These are phyloP conservation scores for Parvularia atlantis DNA, from an alignment of 78 protist species.

Conservation along the genomic window DNA sequence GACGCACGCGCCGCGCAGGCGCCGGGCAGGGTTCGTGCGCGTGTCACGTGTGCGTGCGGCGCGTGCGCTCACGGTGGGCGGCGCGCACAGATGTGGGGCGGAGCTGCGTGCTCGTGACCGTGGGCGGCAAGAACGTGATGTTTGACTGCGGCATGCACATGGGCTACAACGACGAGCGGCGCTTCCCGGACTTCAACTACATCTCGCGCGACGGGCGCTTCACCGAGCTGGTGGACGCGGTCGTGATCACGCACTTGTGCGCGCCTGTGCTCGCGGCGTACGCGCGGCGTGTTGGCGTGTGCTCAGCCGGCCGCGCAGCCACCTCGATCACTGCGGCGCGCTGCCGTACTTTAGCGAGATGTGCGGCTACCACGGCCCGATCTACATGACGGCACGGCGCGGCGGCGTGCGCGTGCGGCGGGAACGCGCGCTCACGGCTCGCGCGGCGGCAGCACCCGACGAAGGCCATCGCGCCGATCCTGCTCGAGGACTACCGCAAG, in stretches of 20 bases:
- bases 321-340: constrained; percentile 95
- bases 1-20: constrained; percentile 21
- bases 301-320: constrained; percentile 31
- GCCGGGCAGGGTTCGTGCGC: no score
- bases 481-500: constrained; percentile 80
- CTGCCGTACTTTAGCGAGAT: constrained; percentile 59
- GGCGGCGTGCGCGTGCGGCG: no score
- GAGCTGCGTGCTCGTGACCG: constrained; percentile 73
- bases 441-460: no score
- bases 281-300: no score
- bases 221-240: constrained; percentile 21
- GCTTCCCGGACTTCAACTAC: constrained; percentile 87
- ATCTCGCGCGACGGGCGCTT: constrained; percentile 16
- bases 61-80: no score
- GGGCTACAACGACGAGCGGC: constrained; percentile 82
- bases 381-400: constrained; percentile 89
- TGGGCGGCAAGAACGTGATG: constrained; percentile 66
- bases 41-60: no score
- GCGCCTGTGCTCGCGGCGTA: neutral
- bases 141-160: constrained; percentile 98
- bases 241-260: constrained; percentile 73
- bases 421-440: constrained; percentile 1
- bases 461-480: constrained; percentile 77
- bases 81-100: constrained; percentile 97
- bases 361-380: constrained; percentile 80